A percentile compares a stretch with the other conserved stretches of the same genome.
phyloP scores from a whole-genome alignment of 352 stramenopile genomes.

The Phytophthora tubulina region DNA sequence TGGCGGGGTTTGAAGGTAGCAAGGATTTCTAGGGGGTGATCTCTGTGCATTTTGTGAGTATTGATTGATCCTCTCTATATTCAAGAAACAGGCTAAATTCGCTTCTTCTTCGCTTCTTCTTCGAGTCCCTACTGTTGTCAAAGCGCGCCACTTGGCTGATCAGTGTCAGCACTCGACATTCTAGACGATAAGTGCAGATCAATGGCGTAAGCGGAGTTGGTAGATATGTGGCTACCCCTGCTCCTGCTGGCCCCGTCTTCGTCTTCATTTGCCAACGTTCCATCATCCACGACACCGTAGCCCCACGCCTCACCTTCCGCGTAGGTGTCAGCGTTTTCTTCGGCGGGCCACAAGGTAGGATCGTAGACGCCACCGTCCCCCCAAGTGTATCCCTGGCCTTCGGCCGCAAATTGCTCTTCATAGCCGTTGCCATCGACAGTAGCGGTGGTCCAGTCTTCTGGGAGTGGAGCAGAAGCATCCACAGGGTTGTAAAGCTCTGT shows the following conservation, averaged over 20 bases:
- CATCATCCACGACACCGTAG: slow-evolving; percentile 21
- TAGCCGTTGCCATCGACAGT: neutral
- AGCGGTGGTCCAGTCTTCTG: slow-evolving; percentile 8
- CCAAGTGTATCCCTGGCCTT: slow-evolving; percentile 9
- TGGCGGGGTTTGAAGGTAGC: slow-evolving; percentile 22
- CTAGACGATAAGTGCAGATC: slow-evolving; percentile 47
- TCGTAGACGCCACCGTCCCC: slow-evolving; percentile 22
- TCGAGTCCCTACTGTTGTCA: slow-evolving; percentile 27
- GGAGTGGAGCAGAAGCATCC: neutral
- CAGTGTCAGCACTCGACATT: slow-evolving; percentile 27
- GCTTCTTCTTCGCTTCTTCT: slow-evolving; percentile 21
- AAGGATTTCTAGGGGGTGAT: slow-evolving; percentile 6
- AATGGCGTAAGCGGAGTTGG: slow-evolving; percentile 66
- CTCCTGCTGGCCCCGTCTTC: slow-evolving; percentile 3
- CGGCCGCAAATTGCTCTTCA: slow-evolving; percentile 10
- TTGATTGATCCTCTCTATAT: slow-evolving; percentile 39
- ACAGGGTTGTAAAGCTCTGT: slow-evolving; percentile 1
- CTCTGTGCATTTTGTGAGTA: slow-evolving; percentile 24
- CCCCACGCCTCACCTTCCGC: slow-evolving; percentile 25
- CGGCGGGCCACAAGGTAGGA: slow-evolving; percentile 26
- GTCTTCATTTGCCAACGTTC: slow-evolving; percentile 20
- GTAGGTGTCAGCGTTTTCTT: slow-evolving; percentile 7
- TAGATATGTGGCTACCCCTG: slow-evolving; percentile 42
- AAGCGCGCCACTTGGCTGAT: slow-evolving; percentile 30
- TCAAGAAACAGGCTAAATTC: slow-evolving; percentile 42